Evolutionary conservation across 257 asterid species (phyloP).

Genomic region (Petunia secreta): DNA sequence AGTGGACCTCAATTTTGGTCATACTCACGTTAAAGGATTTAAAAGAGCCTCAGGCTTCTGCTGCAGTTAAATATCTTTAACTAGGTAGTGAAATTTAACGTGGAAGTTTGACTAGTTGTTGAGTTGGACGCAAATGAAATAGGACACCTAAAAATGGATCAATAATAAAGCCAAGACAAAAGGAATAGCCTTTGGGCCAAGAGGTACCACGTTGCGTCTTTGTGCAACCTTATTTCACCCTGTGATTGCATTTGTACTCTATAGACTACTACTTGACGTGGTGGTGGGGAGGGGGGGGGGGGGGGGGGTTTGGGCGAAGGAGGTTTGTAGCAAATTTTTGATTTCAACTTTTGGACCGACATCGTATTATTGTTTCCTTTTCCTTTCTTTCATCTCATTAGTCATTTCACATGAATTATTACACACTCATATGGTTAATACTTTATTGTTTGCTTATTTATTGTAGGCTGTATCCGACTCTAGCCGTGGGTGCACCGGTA

Average conservation of each 20-base stretch:
- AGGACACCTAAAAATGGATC: not conserved
- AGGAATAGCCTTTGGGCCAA: not conserved
- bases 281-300: not conserved
- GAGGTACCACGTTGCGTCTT: not conserved
- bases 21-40: not conserved
- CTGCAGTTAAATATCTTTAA: not conserved
- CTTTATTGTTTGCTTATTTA: no score
- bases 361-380: no score
- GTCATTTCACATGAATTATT: no score
- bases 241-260: not conserved
- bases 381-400: no score
- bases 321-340: no score
- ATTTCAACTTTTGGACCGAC: no score
- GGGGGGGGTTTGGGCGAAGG: no score
- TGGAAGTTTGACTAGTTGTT: not conserved
- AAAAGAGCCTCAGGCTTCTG: not conserved
- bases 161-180: no score
- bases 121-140: not conserved
- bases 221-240: not conserved
- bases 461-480: no score
- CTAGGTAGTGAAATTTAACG: not conserved
- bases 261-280: not conserved
- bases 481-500: no score
- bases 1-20: not conserved
- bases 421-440: no score